Conservation (phyloP, 768 basidiomycete genomes). For the Pilatotrama ljubarskyi region DNA sequence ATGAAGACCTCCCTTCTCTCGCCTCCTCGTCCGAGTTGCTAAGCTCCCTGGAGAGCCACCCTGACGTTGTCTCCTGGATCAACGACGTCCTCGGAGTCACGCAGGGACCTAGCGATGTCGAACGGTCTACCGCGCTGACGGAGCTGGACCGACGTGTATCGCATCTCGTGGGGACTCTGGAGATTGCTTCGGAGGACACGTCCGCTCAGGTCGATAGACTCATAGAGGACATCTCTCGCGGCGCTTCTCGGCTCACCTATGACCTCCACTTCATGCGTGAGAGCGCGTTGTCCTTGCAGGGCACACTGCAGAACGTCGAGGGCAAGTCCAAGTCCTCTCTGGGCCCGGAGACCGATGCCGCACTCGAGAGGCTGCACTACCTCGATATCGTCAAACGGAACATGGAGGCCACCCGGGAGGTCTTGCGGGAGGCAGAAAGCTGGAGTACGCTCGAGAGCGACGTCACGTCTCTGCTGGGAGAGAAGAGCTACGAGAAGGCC, state of each 20-base stretch:
- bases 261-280: slow-evolving; percentile 98
- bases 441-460: slow-evolving; percentile 96
- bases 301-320: slow-evolving; percentile 62
- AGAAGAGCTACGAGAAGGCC: slow-evolving; percentile 82
- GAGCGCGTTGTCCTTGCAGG: slow-evolving; percentile 75
- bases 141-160: slow-evolving; percentile 76
- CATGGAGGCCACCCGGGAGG: slow-evolving; percentile 89
- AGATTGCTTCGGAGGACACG: slow-evolving; percentile 87
- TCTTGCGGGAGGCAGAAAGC: slow-evolving; percentile 91
- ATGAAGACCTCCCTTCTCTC: background rate
- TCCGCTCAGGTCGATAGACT: slow-evolving; percentile 82
- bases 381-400: slow-evolving; percentile 81
- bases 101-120: slow-evolving; percentile 13
- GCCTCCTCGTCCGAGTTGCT: slow-evolving; percentile 21
- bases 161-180: slow-evolving; percentile 74
- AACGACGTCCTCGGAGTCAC: slow-evolving; percentile 29
- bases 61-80: slow-evolving; percentile 34
- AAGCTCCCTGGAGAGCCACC: slow-evolving; percentile 26
- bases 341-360: slow-evolving; percentile 57
- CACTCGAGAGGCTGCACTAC: slow-evolving; percentile 74
- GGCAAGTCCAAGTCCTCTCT: slow-evolving; percentile 51
- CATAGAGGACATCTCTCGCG: slow-evolving; percentile 90
- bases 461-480: slow-evolving; percentile 79
- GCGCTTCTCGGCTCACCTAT: slow-evolving; percentile 88
- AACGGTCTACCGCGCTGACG: slow-evolving; percentile 25